These are phyloP conservation scores for Myxozyma monticola DNA, from an alignment of 805 yeast species.

Conservation along the genomic window DNA sequence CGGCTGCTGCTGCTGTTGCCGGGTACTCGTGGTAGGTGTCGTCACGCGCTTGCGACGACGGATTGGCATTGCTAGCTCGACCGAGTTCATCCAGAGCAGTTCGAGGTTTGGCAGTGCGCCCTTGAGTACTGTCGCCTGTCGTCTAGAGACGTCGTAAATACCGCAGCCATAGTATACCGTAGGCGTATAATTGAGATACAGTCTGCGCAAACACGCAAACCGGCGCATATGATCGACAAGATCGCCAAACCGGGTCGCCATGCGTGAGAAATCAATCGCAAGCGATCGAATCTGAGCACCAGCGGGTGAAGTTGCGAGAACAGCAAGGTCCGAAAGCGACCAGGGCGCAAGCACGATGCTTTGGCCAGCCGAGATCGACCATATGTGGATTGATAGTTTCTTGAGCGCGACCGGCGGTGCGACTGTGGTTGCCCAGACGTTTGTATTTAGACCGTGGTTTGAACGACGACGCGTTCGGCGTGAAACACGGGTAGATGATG, in stretches of 20 bases:
- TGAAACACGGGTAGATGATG: neutral
- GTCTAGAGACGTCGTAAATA: constrained; percentile 21
- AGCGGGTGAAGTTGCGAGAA: constrained; percentile 10
- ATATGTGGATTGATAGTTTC: constrained; percentile 27
- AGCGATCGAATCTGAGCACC: constrained; percentile 12
- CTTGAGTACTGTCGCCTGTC: constrained; percentile 22
- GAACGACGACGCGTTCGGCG: neutral
- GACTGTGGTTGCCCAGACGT: neutral
- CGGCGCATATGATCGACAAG: constrained; percentile 11
- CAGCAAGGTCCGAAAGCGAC: constrained; percentile 11
- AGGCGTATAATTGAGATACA: constrained; percentile 27
- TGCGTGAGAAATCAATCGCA: constrained; percentile 25
- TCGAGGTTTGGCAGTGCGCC: constrained; percentile 14
- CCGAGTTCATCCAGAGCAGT: constrained; percentile 28
- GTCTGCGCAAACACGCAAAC: constrained; percentile 4
- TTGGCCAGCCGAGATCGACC: constrained; percentile 23
- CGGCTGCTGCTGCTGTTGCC: neutral
- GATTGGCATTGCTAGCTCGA: constrained; percentile 20
- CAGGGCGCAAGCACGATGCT: constrained; percentile 24
- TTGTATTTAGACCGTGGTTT: too few species aligned
- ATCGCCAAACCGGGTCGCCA: constrained; percentile 10
- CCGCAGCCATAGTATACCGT: constrained; percentile 25
- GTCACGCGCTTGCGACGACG: constrained; percentile 2
- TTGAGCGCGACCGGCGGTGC: neutral
- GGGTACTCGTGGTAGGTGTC: neutral